Conservation (phyloP, 306 rosid genomes). For the Ceratonia siliqua region DNA sequence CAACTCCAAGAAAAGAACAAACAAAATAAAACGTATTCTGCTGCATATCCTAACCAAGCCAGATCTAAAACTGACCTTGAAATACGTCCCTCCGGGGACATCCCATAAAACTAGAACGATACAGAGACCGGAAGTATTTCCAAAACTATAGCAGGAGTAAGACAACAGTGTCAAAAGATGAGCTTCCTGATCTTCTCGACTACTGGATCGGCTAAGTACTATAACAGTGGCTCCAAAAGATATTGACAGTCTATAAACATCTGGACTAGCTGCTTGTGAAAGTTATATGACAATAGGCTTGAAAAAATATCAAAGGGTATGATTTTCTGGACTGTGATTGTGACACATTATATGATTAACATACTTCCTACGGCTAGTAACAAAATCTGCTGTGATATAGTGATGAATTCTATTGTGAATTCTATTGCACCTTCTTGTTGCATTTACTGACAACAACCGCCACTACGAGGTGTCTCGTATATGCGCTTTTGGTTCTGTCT, state of each 20-base stretch:
- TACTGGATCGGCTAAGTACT: background rate
- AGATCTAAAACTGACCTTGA: slow-evolving; percentile 28
- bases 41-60: slow-evolving; percentile 24
- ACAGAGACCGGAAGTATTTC: slow-evolving; percentile 8
- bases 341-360: background rate
- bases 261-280: slow-evolving; percentile 21
- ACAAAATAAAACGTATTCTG: slow-evolving; percentile 1
- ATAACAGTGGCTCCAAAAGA: slow-evolving; percentile 10
- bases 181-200: slow-evolving; percentile 21
- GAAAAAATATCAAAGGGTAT: slow-evolving; percentile 4
- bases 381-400: slow-evolving; percentile 6
- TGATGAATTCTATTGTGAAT: slow-evolving; percentile 13
- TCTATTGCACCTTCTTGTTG: slow-evolving; percentile 18
- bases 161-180: background rate
- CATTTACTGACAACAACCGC: slow-evolving; percentile 49
- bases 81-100: no score
- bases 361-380: slow-evolving; percentile 11
- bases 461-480: slow-evolving; percentile 35
- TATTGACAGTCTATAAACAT: slow-evolving; percentile 26
- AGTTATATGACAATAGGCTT: slow-evolving; percentile 6
- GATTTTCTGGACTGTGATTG: slow-evolving; percentile 26
- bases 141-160: slow-evolving; percentile 20
- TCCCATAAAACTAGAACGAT: no score
- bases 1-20: background rate
- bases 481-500: slow-evolving; percentile 59